phyloP scores from a whole-genome alignment of 164 flowering plant species.

The Nymphaea thermarum region DNA sequence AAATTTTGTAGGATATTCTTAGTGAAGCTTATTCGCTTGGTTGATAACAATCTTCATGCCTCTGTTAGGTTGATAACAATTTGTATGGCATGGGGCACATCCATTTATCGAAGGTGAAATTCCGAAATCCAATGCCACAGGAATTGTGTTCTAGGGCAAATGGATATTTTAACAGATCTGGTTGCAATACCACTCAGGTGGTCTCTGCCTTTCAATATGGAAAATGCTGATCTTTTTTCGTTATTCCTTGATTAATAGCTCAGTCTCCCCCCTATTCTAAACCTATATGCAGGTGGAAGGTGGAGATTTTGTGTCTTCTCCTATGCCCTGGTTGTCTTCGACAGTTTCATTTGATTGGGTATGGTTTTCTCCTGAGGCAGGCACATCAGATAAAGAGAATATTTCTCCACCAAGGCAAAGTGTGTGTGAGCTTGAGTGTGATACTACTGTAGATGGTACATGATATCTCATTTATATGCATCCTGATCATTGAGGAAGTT shows the following conservation, averaged over 20 bases:
- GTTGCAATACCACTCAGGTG: neutral
- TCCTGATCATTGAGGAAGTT: too few species aligned
- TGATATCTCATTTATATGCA: conserved; percentile 4
- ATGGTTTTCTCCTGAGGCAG: conserved; percentile 35
- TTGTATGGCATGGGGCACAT: conserved; percentile 94
- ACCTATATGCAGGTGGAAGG: neutral
- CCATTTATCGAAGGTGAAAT: conserved; percentile 73
- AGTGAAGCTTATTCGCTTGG: neutral
- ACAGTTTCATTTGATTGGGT: conserved; percentile 67
- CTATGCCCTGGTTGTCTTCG: conserved; percentile 56
- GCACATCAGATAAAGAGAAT: conserved; percentile 17
- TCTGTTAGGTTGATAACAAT: conserved; percentile 69
- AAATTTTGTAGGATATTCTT: too few species aligned
- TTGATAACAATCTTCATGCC: too few species aligned
- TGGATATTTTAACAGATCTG: neutral
- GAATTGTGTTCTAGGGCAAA: conserved; percentile 14
- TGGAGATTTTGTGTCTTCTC: neutral
- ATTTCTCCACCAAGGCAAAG: conserved; percentile 49
- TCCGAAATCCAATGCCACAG: conserved; percentile 73
- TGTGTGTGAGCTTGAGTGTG: conserved; percentile 83
- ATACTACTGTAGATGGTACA: conserved; percentile 72
- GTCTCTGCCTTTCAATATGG: neutral
- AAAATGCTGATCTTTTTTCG: too few species aligned
- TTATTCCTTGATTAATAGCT: too few species aligned
- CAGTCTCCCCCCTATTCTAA: neutral